Evolutionary conservation across 2,329 filamentous ascomycete species (phyloP).

Genomic region (Ceratocystis ficicola): DNA sequence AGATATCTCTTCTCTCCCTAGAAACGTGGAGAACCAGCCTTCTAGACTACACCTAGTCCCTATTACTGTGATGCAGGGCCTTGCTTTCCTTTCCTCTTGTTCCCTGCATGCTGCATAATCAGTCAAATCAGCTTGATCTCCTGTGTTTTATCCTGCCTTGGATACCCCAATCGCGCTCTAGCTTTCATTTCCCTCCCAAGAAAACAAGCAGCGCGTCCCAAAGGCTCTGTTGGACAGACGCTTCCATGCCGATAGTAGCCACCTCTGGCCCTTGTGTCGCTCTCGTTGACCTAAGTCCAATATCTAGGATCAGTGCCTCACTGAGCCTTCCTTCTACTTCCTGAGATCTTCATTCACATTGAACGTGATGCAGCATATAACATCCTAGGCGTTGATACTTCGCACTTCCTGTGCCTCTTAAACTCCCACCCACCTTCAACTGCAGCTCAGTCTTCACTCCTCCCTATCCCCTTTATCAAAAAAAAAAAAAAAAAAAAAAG

Average conservation of each 20-base stretch:
- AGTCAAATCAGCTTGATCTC: background rate
- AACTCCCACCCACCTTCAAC: background rate
- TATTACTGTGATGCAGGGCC: background rate
- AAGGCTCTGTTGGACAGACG: background rate
- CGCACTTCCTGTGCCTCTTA: background rate
- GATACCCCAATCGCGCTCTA: too few species aligned
- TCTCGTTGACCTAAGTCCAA: too few species aligned
- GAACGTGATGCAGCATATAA: background rate
- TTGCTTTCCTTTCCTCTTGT: background rate
- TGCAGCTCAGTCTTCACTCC: background rate
- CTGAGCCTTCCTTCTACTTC: background rate
- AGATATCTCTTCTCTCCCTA: background rate
- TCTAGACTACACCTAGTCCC: background rate
- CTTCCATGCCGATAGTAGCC: background rate
- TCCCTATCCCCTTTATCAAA: slow-evolving; percentile 1
- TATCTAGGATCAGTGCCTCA: background rate
- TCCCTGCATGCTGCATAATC: background rate
- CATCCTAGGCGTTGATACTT: background rate
- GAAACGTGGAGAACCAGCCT: background rate
- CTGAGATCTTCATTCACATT: background rate
- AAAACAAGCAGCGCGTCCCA: too few species aligned
- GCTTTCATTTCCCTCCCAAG: too few species aligned
- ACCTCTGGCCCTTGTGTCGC: too few species aligned
- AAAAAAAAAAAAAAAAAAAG: slow-evolving; percentile 8
- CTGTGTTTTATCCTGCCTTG: background rate